Percentiles rank a stretch among this genome's conserved stretches.
Evolutionary conservation across 495 filamentous ascomycete species (phyloP).

Genomic region (Lasiosphaeria hispida): DNA sequence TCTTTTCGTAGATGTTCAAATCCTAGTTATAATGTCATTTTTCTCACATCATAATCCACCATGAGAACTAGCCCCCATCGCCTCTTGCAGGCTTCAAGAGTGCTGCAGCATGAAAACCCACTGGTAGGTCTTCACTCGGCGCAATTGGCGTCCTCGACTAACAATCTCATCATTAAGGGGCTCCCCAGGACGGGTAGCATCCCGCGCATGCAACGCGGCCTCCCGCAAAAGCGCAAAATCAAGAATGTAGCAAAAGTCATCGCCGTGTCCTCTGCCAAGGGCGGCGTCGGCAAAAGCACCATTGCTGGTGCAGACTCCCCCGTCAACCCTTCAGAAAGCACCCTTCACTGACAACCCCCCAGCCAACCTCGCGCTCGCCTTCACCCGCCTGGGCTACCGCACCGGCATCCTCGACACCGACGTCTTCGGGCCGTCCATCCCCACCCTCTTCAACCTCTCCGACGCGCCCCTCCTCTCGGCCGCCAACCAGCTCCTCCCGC

Average conservation of each 20-base stretch:
- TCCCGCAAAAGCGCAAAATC: conserved; percentile 78
- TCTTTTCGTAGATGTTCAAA: background rate
- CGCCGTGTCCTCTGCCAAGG: conserved; percentile 92
- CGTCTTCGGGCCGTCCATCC: conserved; percentile 94
- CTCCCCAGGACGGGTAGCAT: conserved; percentile 77
- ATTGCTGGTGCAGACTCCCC: conserved; percentile 61
- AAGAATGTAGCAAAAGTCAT: conserved; percentile 80
- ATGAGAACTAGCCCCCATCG: conserved; percentile 50
- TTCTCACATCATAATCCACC: conserved; percentile 6
- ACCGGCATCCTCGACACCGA: conserved; percentile 91
- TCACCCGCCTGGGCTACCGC: conserved; percentile 74
- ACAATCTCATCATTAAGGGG: conserved; percentile 51
- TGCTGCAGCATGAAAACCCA: conserved; percentile 85
- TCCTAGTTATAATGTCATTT: conserved; percentile 1
- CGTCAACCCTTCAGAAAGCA: background rate
- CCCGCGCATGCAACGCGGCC: conserved; percentile 77
- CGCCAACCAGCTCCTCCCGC: conserved; percentile 75
- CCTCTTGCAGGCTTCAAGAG: conserved; percentile 62
- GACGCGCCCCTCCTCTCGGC: conserved; percentile 67
- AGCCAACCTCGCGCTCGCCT: conserved; percentile 86
- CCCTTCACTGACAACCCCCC: background rate
- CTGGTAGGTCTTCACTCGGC: conserved; percentile 53
- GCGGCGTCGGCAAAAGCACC: conserved; percentile 94
- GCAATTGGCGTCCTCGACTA: conserved; percentile 8
- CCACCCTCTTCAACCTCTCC: conserved; percentile 75